A percentile compares a stretch with the other conserved stretches of the same genome.
Evolutionary conservation across 331 rosid species (phyloP).

Genomic region (Cydonia oblonga): DNA sequence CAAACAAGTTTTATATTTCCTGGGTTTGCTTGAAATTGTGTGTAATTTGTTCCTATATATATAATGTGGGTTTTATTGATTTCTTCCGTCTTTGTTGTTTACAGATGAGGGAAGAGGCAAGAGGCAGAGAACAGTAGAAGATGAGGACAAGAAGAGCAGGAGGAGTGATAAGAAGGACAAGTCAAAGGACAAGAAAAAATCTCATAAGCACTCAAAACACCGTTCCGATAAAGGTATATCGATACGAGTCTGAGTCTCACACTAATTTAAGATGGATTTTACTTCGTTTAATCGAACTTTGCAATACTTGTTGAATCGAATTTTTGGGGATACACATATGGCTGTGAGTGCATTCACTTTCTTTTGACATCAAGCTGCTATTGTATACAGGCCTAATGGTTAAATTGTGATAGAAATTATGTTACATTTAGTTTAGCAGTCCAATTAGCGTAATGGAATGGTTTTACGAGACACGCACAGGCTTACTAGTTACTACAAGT

Average conservation of each 20-base stretch:
- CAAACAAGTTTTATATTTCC: not conserved
- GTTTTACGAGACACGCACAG: not conserved
- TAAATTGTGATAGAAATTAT: not conserved
- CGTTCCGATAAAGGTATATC: slow-evolving; percentile 30
- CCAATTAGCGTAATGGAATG: not conserved
- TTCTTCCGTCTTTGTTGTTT: too few species aligned
- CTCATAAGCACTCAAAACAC: slow-evolving; percentile 35
- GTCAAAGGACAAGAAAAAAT: slow-evolving; percentile 49
- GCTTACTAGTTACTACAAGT: not conserved
- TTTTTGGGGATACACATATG: not conserved
- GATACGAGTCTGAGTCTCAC: not conserved
- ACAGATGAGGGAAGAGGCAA: slow-evolving; percentile 58
- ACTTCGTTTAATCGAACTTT: too few species aligned
- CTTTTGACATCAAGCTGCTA: not conserved
- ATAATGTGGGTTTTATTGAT: too few species aligned
- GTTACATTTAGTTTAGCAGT: not conserved
- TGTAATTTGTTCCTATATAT: not conserved
- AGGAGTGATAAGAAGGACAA: slow-evolving; percentile 58
- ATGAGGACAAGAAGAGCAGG: slow-evolving; percentile 42
- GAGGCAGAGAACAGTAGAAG: slow-evolving; percentile 53
- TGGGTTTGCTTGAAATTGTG: not conserved
- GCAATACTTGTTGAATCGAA: not conserved
- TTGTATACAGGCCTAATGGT: not conserved
- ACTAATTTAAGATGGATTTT: not conserved
- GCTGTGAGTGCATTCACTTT: not conserved